A percentile compares a stretch with the other conserved stretches of the same genome.
phyloP scores from a whole-genome alignment of 805 yeast species.

The Candida oleophila region DNA sequence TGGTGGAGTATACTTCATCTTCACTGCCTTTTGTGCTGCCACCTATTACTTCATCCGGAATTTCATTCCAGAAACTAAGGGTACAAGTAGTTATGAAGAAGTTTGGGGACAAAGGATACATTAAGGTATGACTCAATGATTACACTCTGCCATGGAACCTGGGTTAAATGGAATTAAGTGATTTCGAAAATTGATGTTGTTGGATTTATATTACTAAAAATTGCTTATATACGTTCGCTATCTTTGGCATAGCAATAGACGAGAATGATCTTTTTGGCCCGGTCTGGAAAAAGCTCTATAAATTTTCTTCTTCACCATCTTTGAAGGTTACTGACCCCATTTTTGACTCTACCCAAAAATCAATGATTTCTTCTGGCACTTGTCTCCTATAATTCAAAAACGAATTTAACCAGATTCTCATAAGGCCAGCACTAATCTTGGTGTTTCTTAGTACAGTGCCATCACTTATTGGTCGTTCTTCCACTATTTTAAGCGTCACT shows the following conservation, averaged over 20 bases:
- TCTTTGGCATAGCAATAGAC: too few species aligned
- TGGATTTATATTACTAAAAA: too few species aligned
- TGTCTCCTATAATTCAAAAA: slow-evolving; percentile 8
- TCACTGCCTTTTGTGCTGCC: slow-evolving; percentile 55
- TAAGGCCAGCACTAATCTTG: slow-evolving; percentile 17
- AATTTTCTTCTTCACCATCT: background rate
- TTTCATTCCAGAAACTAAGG: slow-evolving; percentile 76
- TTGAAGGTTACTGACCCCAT: background rate
- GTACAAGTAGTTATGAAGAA: slow-evolving; percentile 56
- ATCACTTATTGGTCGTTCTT: slow-evolving; percentile 13
- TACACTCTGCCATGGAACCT: too few species aligned
- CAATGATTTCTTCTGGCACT: slow-evolving; percentile 8
- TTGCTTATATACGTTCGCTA: too few species aligned
- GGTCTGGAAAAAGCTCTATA: too few species aligned
- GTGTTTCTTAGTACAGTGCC: slow-evolving; percentile 11
- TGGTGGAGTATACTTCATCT: slow-evolving; percentile 73
- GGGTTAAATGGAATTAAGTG: too few species aligned
- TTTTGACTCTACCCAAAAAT: background rate
- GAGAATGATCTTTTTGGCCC: too few species aligned
- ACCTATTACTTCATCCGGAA: slow-evolving; percentile 48
- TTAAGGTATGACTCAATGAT: background rate
- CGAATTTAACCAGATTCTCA: slow-evolving; percentile 19
- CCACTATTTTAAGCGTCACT: slow-evolving; percentile 15
- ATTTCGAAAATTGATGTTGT: too few species aligned
- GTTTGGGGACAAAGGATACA: slow-evolving; percentile 52